Conservation (phyloP, 2,329 filamentous ascomycete genomes). For the Lasiodiplodia sp. region DNA sequence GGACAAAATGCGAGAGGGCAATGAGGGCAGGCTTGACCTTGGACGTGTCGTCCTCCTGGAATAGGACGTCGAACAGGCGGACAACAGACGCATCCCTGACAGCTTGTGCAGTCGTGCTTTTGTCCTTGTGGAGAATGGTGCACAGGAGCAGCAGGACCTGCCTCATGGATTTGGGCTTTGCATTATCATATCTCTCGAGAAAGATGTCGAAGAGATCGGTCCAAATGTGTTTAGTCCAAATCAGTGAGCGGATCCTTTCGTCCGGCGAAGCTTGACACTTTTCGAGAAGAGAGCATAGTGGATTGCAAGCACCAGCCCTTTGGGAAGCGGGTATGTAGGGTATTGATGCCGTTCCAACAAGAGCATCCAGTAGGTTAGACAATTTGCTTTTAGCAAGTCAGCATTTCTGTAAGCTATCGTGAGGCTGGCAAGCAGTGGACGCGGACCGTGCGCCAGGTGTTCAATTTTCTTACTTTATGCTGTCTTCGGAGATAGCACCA, state of each 20-base stretch:
- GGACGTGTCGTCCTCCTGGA: constrained; percentile 66
- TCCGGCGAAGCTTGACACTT: constrained; percentile 44
- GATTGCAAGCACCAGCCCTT: constrained; percentile 56
- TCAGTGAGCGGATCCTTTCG: constrained; percentile 38
- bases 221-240: constrained; percentile 50
- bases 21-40: constrained; percentile 75
- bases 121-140: constrained; percentile 43
- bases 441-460: neutral
- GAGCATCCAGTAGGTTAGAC: constrained; percentile 38
- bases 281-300: constrained; percentile 54
- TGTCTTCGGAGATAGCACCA: constrained; percentile 18
- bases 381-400: constrained; percentile 41
- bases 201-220: constrained; percentile 49
- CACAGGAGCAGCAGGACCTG: constrained; percentile 54
- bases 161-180: constrained; percentile 56
- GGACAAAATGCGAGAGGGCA: constrained; percentile 69
- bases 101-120: constrained; percentile 25
- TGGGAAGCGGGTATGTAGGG: constrained; percentile 46
- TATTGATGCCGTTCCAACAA: constrained; percentile 44
- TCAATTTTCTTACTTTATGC: constrained; percentile 25
- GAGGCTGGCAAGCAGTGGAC: constrained; percentile 1
- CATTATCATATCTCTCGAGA: constrained; percentile 51
- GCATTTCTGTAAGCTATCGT: constrained; percentile 15
- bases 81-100: constrained; percentile 35
- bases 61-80: constrained; percentile 66